A percentile compares a stretch with the other conserved stretches of the same genome.
These are phyloP conservation scores for Cordia subcordata DNA, from an alignment of 257 asterid species.

Conservation along the genomic window DNA sequence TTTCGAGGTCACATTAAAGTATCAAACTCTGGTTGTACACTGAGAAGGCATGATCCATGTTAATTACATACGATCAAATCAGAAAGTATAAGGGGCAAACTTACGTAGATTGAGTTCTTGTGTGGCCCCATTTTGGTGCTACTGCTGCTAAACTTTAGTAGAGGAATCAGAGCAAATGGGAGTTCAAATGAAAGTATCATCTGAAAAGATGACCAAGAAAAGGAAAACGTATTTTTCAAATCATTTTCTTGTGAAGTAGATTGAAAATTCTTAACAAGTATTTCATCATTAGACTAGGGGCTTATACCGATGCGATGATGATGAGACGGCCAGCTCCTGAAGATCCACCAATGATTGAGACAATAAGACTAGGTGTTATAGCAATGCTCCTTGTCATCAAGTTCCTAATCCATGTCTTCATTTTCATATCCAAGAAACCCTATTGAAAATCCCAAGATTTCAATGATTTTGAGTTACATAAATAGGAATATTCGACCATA, in stretches of 20 bases:
- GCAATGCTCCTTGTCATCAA: constrained; percentile 79
- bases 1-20: no score
- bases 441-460: not conserved
- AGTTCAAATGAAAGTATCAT: constrained; percentile 94
- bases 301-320: constrained; percentile 76
- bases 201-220: constrained; percentile 22
- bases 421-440: constrained; percentile 85
- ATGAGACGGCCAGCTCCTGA: constrained; percentile 81
- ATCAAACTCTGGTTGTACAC: no score
- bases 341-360: constrained; percentile 80
- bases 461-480: not conserved
- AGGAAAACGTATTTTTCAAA: not conserved
- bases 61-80: no score
- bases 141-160: constrained; percentile 72
- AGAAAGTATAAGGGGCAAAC: constrained; percentile 4
- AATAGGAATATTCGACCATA: not conserved
- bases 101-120: constrained; percentile 79
- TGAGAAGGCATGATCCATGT: no score
- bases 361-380: constrained; percentile 78
- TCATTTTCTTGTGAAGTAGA: not conserved
- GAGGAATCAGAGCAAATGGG: constrained; percentile 79
- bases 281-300: not conserved
- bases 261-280: not conserved
- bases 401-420: constrained; percentile 72
- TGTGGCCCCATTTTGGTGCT: constrained; percentile 82